Evolutionary conservation across 2,329 filamentous ascomycete genomes (phyloP).

Genomic region (Rachicladosporium sp.): DNA sequence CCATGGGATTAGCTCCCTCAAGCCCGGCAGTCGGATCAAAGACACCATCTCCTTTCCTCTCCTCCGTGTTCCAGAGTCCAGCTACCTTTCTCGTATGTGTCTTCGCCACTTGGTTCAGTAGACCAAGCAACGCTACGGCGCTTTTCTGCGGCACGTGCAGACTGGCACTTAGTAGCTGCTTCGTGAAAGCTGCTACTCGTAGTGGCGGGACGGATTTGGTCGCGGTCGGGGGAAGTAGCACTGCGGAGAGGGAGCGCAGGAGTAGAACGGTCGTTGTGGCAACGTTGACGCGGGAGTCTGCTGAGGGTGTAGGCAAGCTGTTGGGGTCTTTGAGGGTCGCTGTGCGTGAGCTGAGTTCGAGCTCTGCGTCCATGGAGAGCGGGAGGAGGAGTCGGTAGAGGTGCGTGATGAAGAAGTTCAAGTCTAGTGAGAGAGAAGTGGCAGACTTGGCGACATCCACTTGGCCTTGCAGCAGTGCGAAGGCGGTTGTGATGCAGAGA

Average conservation of each 20-base stretch:
- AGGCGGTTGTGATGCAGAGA: constrained; percentile 90
- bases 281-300: constrained; percentile 65
- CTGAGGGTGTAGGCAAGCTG: constrained; percentile 43
- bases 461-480: constrained; percentile 89
- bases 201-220: constrained; percentile 65
- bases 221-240: constrained; percentile 64
- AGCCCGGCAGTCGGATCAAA: constrained; percentile 67
- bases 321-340: constrained; percentile 45
- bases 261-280: constrained; percentile 90
- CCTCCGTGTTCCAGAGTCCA: constrained; percentile 88
- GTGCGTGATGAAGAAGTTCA: constrained; percentile 89
- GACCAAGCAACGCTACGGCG: constrained; percentile 61
- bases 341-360: constrained; percentile 67
- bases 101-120: constrained; percentile 67
- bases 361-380: constrained; percentile 67
- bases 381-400: constrained; percentile 77
- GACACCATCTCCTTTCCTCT: constrained; percentile 78
- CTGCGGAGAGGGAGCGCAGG: constrained; percentile 69
- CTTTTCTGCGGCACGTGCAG: constrained; percentile 89
- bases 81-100: constrained; percentile 71
- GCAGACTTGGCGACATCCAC: constrained; percentile 71
- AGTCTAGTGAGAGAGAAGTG: constrained; percentile 69
- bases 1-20: constrained; percentile 82
- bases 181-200: constrained; percentile 81
- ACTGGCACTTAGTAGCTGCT: constrained; percentile 71